phyloP scores from a whole-genome alignment of 2,329 filamentous ascomycete genomes.

The Cladosporium sp. region DNA sequence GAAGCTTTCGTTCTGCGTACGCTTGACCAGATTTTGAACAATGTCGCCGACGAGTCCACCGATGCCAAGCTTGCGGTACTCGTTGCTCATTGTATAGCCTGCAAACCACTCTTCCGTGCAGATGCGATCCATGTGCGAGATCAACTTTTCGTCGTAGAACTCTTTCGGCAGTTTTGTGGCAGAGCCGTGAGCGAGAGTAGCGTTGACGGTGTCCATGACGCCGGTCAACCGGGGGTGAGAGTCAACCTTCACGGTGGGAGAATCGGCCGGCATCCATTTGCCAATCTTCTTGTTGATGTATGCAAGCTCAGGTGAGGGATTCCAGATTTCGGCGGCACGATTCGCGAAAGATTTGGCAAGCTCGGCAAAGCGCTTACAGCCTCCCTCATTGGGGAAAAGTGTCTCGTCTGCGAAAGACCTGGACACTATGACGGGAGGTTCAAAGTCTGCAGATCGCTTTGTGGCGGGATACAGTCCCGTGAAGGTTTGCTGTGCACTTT shows the following conservation, averaged over 20 bases:
- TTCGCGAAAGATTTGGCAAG: slow-evolving; percentile 52
- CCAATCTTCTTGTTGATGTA: slow-evolving; percentile 77
- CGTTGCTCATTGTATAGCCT: slow-evolving; percentile 79
- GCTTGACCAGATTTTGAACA: slow-evolving; percentile 56
- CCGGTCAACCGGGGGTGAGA: slow-evolving; percentile 81
- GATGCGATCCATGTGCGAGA: slow-evolving; percentile 70
- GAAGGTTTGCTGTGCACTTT: slow-evolving; percentile 55
- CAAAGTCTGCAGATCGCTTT: slow-evolving; percentile 45
- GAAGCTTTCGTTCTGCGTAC: slow-evolving; percentile 53
- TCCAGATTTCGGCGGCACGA: slow-evolving; percentile 51
- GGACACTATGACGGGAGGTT: slow-evolving; percentile 48
- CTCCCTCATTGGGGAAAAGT: slow-evolving; percentile 53
- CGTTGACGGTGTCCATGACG: slow-evolving; percentile 92
- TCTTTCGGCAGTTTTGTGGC: slow-evolving; percentile 76
- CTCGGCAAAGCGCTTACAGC: slow-evolving; percentile 52
- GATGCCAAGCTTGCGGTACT: slow-evolving; percentile 89
- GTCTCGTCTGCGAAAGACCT: slow-evolving; percentile 52
- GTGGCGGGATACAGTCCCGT: slow-evolving; percentile 51
- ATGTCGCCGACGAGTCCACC: slow-evolving; percentile 83
- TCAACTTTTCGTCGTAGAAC: slow-evolving; percentile 79
- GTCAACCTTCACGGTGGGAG: slow-evolving; percentile 74
- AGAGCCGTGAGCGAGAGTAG: slow-evolving; percentile 80
- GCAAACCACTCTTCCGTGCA: slow-evolving; percentile 90
- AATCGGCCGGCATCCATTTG: slow-evolving; percentile 78
- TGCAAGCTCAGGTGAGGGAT: slow-evolving; percentile 72